These are phyloP conservation scores for Daldinia grandis DNA, from an alignment of 495 filamentous ascomycete species.

Conservation along the genomic window DNA sequence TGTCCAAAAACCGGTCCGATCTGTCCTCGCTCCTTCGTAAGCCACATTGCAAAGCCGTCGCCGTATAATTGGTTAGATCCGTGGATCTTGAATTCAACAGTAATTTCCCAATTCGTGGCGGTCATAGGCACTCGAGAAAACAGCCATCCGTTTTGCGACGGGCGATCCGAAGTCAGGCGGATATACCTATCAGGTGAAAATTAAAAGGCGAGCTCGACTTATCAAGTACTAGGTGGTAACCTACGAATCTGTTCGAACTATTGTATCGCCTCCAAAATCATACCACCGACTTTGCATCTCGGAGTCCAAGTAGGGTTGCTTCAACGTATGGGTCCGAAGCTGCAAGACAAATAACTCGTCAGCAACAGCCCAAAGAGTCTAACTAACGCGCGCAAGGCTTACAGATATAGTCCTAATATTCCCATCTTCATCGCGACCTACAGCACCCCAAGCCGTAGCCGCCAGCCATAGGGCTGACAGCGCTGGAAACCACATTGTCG, in stretches of 20 bases:
- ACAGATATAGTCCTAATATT: conserved; percentile 66
- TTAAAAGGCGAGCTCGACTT: conserved; percentile 14
- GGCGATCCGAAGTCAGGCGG: conserved; percentile 87
- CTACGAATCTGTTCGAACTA: conserved; percentile 92
- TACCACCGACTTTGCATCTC: conserved; percentile 99
- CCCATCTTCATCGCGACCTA: conserved; percentile 54
- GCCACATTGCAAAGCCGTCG: conserved; percentile 98
- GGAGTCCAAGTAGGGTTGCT: conserved; percentile 92
- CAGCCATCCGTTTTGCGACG: conserved; percentile 89
- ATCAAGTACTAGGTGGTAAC: conserved; percentile 29
- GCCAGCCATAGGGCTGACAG: conserved; percentile 65
- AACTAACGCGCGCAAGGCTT: conserved; percentile 38
- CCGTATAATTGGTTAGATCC: conserved; percentile 83
- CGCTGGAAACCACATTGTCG: conserved; percentile 57
- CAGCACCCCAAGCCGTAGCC: conserved; percentile 56
- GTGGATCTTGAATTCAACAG: conserved; percentile 91
- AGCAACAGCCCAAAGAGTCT: conserved; percentile 51
- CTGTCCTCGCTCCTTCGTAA: conserved; percentile 89
- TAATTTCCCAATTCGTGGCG: conserved; percentile 99
- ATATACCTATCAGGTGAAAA: conserved; percentile 72
- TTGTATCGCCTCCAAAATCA: conserved; percentile 96
- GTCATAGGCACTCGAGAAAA: conserved; percentile 94
- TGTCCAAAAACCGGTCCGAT: conserved; percentile 88
- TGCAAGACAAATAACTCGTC: conserved; percentile 76
- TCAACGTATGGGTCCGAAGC: conserved; percentile 52